phyloP scores from a whole-genome alignment of 192 early-diverging fungal genomes.

The Phlyctochytrium bullatum region DNA sequence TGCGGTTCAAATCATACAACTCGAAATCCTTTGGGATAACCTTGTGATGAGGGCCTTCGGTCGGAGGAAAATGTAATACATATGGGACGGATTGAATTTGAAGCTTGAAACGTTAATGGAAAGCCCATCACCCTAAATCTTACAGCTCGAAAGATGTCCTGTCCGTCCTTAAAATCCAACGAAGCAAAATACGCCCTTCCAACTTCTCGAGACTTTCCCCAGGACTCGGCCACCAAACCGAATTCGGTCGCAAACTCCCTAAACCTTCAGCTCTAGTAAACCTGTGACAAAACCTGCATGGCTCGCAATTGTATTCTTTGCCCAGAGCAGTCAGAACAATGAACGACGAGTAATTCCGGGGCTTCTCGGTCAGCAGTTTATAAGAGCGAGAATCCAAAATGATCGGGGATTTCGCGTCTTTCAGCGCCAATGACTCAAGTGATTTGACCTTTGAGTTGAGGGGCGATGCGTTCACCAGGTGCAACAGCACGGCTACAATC shows the following conservation, averaged over 20 bases:
- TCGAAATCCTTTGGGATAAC: constrained; percentile 32
- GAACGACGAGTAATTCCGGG: constrained; percentile 68
- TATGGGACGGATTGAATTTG: constrained; percentile 60
- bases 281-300: constrained; percentile 73
- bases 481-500: background rate
- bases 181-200: constrained; percentile 59
- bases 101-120: constrained; percentile 27
- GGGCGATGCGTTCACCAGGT: background rate
- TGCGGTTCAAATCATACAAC: constrained; percentile 58
- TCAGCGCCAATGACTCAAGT: constrained; percentile 14
- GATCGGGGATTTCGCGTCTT: constrained; percentile 36
- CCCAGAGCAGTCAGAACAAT: constrained; percentile 66
- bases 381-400: constrained; percentile 57
- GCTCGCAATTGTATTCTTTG: constrained; percentile 61
- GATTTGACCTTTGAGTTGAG: constrained; percentile 2
- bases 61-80: constrained; percentile 65
- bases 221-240: constrained; percentile 55
- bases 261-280: background rate
- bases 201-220: constrained; percentile 33
- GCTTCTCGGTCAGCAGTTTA: constrained; percentile 52
- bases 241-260: constrained; percentile 73
- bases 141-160: constrained; percentile 64
- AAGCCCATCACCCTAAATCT: background rate
- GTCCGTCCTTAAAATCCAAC: constrained; percentile 65
- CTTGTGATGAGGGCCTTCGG: constrained; percentile 50